Conservation (phyloP, 768 basidiomycete species). For the Agrocybe pediades region DNA sequence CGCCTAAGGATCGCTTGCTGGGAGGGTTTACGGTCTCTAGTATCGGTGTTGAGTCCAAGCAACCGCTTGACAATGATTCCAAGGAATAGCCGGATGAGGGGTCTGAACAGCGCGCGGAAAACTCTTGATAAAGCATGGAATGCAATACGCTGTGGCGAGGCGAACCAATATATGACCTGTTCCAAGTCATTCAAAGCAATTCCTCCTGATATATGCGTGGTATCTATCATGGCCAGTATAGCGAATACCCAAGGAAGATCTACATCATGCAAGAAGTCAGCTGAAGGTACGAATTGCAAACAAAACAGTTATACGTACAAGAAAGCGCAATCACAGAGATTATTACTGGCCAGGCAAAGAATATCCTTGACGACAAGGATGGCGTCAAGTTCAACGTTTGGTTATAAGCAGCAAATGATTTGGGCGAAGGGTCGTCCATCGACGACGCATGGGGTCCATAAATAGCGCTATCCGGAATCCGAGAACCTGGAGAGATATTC, state of each 20-base stretch:
- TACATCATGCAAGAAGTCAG: slow-evolving; percentile 15
- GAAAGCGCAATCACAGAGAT: slow-evolving; percentile 32
- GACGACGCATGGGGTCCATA: slow-evolving; percentile 50
- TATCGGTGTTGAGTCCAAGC: slow-evolving; percentile 39
- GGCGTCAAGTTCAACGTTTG: slow-evolving; percentile 36
- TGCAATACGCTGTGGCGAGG: slow-evolving; percentile 36
- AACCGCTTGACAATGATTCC: slow-evolving; percentile 44
- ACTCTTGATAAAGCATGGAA: slow-evolving; percentile 42
- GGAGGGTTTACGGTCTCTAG: slow-evolving; percentile 21
- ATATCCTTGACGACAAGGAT: slow-evolving; percentile 28
- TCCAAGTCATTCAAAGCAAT: slow-evolving; percentile 34
- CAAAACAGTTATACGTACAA: slow-evolving; percentile 22
- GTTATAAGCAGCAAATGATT: slow-evolving; percentile 39
- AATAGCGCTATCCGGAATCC: slow-evolving; percentile 35
- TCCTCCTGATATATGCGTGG: slow-evolving; percentile 25
- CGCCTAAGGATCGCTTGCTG: slow-evolving; percentile 35
- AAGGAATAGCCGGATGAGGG: slow-evolving; percentile 37
- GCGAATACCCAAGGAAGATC: slow-evolving; percentile 45
- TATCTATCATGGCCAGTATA: slow-evolving; percentile 38
- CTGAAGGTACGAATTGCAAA: not conserved
- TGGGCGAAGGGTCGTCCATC: slow-evolving; percentile 37
- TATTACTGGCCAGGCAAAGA: slow-evolving; percentile 45
- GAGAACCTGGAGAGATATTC: slow-evolving; percentile 40
- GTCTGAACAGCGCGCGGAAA: slow-evolving; percentile 35
- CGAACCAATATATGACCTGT: slow-evolving; percentile 45